phyloP scores from a whole-genome alignment of 225 moss, liverwort and hornwort species.

The Physcomitrium patens region DNA sequence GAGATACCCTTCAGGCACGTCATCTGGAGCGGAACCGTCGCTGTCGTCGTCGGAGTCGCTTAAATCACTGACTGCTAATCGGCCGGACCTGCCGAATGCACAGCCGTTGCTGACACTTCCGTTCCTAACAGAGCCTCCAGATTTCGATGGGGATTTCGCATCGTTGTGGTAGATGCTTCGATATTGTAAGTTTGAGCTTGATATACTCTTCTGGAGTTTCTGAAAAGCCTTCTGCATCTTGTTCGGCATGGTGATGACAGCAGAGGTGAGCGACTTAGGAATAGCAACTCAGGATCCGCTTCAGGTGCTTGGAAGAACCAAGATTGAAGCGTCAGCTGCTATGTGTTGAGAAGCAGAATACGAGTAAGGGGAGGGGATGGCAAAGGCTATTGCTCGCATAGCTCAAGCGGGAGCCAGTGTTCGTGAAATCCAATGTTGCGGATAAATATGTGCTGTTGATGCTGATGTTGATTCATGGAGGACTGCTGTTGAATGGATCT shows the following conservation, averaged over 20 bases:
- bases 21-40: conserved; percentile 50
- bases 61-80: conserved; percentile 28
- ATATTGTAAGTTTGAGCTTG: conserved; percentile 45
- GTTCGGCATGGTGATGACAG: conserved; percentile 49
- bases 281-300: conserved; percentile 8
- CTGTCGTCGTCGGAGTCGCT: conserved; percentile 42
- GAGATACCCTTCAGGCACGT: conserved; percentile 57
- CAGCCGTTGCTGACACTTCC: conserved; percentile 41
- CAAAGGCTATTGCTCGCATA: conserved; percentile 47
- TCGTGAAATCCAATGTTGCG: conserved; percentile 68
- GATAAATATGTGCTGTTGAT: conserved; percentile 61
- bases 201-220: conserved; percentile 56
- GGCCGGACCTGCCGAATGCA: conserved; percentile 46
- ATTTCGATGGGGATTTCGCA: conserved; percentile 4
- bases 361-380: conserved; percentile 40
- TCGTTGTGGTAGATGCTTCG: conserved; percentile 39
- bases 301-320: not conserved
- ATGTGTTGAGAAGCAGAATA: conserved; percentile 20
- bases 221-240: conserved; percentile 59
- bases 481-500: conserved; percentile 21
- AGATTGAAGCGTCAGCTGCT: not conserved
- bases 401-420: conserved; percentile 49
- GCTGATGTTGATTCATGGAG: conserved; percentile 61
- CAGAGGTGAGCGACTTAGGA: not conserved
- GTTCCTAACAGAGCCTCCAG: conserved; percentile 34